These are phyloP conservation scores for Metroxylon sagu DNA, from an alignment of 176 grass and related monocot species.

Conservation along the genomic window DNA sequence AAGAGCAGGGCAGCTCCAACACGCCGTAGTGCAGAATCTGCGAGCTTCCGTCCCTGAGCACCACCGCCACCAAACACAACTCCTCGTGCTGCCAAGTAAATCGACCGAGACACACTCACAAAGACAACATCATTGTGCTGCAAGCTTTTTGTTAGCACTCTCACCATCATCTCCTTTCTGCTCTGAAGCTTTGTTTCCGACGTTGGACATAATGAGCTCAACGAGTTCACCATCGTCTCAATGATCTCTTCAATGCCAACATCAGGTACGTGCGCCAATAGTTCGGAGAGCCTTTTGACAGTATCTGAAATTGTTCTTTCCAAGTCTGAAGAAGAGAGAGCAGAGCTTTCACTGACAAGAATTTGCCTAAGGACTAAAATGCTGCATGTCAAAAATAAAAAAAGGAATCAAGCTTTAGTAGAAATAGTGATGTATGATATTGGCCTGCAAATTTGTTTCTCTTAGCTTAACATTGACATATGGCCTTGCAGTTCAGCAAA, in stretches of 20 bases:
- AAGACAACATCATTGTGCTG: conserved; percentile 54
- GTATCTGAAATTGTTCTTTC: conserved; percentile 39
- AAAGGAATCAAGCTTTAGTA: too few relatives aligned
- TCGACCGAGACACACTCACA: conserved; percentile 44
- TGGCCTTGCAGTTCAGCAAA: too few relatives aligned
- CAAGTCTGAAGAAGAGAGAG: conserved; percentile 16
- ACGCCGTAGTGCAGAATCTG: conserved; percentile 37
- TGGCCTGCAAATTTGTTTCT: too few relatives aligned
- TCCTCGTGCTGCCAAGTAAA: conserved; percentile 50
- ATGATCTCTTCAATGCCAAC: conserved; percentile 55
- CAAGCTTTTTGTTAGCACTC: conserved; percentile 73
- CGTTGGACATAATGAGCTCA: conserved; percentile 11
- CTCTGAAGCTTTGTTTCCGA: conserved; percentile 31
- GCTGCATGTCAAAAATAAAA: conserved; percentile 26
- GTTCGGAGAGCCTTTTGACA: conserved; percentile 30
- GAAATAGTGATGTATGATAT: too few relatives aligned
- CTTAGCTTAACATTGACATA: too few relatives aligned
- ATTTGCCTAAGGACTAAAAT: conserved; percentile 77
- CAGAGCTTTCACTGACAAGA: conserved; percentile 52
- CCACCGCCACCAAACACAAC: conserved; percentile 44
- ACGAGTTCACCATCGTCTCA: conserved; percentile 40
- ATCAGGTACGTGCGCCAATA: conserved; percentile 43
- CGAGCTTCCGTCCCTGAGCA: conserved; percentile 49
- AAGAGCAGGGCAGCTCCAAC: conserved; percentile 35
- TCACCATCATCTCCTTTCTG: conserved; percentile 54